These are phyloP conservation scores for Calycina herbarum DNA, from an alignment of 2,329 filamentous ascomycete species.

Conservation along the genomic window DNA sequence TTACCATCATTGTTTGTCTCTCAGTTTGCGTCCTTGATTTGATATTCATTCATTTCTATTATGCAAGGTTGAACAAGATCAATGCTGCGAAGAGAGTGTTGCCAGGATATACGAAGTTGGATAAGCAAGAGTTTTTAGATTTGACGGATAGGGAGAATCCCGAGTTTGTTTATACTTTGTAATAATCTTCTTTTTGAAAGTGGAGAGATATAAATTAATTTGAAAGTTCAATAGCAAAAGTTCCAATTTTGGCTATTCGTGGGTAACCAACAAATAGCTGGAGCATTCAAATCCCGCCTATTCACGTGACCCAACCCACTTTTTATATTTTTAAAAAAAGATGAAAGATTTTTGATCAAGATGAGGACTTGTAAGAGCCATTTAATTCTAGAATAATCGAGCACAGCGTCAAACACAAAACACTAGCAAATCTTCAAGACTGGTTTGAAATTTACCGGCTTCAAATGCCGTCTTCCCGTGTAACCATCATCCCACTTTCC, in stretches of 20 bases:
- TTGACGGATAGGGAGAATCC: slow-evolving; percentile 38
- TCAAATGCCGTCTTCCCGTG: too few relatives aligned
- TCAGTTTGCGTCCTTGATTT: slow-evolving; percentile 27
- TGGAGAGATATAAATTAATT: not conserved
- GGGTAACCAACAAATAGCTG: too few relatives aligned
- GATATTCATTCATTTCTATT: slow-evolving; percentile 31
- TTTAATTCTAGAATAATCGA: too few relatives aligned
- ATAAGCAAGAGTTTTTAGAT: slow-evolving; percentile 37
- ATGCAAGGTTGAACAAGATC: slow-evolving; percentile 31
- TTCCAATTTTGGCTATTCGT: not conserved
- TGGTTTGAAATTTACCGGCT: too few relatives aligned
- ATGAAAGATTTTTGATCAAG: too few relatives aligned
- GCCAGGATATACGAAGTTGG: slow-evolving; percentile 32
- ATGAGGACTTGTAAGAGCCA: too few relatives aligned
- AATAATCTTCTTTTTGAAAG: not conserved
- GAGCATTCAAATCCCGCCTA: too few relatives aligned
- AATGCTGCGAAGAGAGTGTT: slow-evolving; percentile 26
- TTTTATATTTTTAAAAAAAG: too few relatives aligned
- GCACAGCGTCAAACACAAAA: too few relatives aligned
- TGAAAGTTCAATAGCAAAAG: not conserved
- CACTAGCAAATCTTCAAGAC: too few relatives aligned
- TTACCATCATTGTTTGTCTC: slow-evolving; percentile 48
- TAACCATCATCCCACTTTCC: too few relatives aligned
- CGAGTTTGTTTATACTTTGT: slow-evolving; percentile 37
- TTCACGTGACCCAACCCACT: too few relatives aligned